A percentile compares a stretch with the other conserved stretches of the same genome.
phyloP scores from a whole-genome alignment of 352 stramenopile species.

The Phytophthora capsici region DNA sequence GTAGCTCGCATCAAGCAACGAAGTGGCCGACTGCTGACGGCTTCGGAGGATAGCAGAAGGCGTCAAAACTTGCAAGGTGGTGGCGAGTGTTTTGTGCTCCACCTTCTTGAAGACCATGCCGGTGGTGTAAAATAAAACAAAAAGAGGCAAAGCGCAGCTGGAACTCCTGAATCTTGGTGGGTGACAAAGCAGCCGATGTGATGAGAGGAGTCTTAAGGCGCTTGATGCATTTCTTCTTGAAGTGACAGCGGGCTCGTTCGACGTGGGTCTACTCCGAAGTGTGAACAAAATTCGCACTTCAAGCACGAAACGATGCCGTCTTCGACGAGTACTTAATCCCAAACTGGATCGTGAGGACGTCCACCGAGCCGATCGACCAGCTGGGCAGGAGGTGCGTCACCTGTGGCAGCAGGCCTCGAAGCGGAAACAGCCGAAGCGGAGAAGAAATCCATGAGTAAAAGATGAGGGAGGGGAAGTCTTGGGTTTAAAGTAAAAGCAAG shows the following conservation, averaged over 20 bases:
- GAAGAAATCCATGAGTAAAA: no score
- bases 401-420: no score
- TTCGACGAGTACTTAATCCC: background rate
- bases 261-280: background rate
- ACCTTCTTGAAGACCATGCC: conserved; percentile 3
- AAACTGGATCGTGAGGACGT: background rate
- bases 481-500: no score
- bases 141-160: background rate
- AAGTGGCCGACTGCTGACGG: background rate
- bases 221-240: background rate
- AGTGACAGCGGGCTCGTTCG: background rate
- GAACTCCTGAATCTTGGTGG: background rate
- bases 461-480: no score
- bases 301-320: background rate
- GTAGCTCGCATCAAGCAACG: background rate
- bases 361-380: no score
- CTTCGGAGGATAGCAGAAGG: background rate
- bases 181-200: background rate
- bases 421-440: no score
- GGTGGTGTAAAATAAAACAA: background rate
- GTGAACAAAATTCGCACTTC: background rate
- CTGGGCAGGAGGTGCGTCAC: no score
- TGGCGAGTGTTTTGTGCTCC: background rate
- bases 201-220: background rate
- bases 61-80: background rate